phyloP scores from a whole-genome alignment of 2,329 filamentous ascomycete species.

The Phialophora verrucosa region DNA sequence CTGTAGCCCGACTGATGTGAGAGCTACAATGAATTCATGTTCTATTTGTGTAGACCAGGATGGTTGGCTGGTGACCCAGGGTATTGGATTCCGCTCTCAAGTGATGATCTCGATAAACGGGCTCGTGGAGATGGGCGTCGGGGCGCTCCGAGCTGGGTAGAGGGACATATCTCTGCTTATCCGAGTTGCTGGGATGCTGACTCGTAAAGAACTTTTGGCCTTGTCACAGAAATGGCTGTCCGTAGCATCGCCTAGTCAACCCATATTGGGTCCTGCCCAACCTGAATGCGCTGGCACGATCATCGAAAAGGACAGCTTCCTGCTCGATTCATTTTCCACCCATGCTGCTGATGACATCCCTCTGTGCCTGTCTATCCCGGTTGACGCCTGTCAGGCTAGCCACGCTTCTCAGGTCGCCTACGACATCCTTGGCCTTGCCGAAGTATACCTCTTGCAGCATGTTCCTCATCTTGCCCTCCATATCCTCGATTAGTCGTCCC shows the following conservation, averaged over 20 bases:
- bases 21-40: background rate
- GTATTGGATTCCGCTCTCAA: background rate
- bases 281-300: background rate
- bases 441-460: conserved; percentile 97
- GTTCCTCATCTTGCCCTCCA: conserved; percentile 99
- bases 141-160: background rate
- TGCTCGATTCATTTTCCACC: conserved; percentile 30
- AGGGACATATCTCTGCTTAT: background rate
- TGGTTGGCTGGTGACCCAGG: background rate
- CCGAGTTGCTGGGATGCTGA: background rate
- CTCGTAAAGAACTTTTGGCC: background rate
- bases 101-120: background rate
- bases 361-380: conserved; percentile 36
- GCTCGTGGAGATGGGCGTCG: background rate
- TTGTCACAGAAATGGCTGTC: background rate
- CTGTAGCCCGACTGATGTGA: background rate
- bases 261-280: background rate
- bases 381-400: conserved; percentile 37
- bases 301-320: background rate
- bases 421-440: conserved; percentile 98
- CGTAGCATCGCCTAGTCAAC: background rate
- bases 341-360: conserved; percentile 39
- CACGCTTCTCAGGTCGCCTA: conserved; percentile 86
- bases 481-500: conserved; percentile 92
- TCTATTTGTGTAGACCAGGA: background rate